These are phyloP conservation scores for Salix caprea DNA, from an alignment of 345 rosid genomes.

Conservation along the genomic window DNA sequence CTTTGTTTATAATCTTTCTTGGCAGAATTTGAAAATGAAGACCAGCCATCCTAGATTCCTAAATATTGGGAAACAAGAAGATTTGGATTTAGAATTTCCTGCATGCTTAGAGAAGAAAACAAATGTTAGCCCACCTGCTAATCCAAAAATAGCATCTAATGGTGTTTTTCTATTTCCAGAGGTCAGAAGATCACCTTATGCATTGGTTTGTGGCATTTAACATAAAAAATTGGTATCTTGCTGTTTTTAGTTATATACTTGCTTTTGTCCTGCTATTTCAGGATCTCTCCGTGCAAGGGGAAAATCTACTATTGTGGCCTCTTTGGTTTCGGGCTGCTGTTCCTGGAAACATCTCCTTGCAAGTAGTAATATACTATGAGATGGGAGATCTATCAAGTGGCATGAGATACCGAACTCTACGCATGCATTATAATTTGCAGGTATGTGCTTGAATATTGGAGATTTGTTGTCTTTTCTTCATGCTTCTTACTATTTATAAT, in stretches of 20 bases:
- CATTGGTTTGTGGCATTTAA: constrained; percentile 8
- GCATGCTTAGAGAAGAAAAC: constrained; percentile 60
- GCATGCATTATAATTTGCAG: constrained; percentile 76
- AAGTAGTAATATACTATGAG: constrained; percentile 77
- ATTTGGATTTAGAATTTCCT: constrained; percentile 49
- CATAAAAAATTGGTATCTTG: constrained; percentile 10
- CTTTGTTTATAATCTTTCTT: constrained; percentile 13
- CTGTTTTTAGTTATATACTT: constrained; percentile 17
- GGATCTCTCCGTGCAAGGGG: constrained; percentile 56
- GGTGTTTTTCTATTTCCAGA: constrained; percentile 71
- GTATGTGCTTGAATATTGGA: constrained; percentile 35
- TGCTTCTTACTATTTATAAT: background rate
- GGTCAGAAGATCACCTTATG: constrained; percentile 44
- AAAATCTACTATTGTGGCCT: constrained; percentile 70
- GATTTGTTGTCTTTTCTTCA: background rate
- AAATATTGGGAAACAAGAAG: constrained; percentile 47
- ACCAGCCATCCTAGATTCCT: constrained; percentile 77
- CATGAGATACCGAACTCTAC: constrained; percentile 82
- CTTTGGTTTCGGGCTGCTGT: constrained; percentile 93
- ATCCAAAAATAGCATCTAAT: constrained; percentile 29
- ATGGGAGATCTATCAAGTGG: constrained; percentile 60
- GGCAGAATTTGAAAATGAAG: constrained; percentile 95
- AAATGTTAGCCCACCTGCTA: constrained; percentile 21
- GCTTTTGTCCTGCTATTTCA: constrained; percentile 31
- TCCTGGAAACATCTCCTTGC: constrained; percentile 68